Conservation (phyloP, 23 red algal species). For the Gracilaria domingensis region DNA sequence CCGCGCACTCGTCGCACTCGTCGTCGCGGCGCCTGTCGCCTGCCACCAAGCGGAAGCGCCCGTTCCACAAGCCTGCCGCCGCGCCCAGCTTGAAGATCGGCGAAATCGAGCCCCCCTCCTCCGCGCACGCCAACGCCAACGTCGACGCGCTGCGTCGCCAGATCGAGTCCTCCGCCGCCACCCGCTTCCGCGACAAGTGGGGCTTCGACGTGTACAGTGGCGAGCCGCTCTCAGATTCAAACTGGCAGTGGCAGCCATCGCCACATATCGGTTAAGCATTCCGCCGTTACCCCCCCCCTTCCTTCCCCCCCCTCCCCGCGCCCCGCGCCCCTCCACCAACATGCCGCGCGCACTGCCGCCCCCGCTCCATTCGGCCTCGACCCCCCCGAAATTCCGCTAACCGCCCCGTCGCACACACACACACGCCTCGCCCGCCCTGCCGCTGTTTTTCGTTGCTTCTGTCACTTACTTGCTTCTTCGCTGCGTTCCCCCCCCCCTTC, state of each 20-base stretch:
- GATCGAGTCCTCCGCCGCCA: conserved; percentile 10
- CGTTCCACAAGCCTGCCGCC: background rate
- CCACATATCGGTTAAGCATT: background rate
- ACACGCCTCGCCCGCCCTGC: background rate
- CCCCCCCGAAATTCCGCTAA: background rate
- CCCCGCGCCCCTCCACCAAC: too few relatives aligned
- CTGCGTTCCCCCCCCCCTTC: background rate
- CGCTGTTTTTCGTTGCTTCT: background rate
- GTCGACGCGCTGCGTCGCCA: conserved; percentile 28
- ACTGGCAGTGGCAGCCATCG: conserved; percentile 23
- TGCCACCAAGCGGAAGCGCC: background rate
- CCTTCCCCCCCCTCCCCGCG: too few relatives aligned
- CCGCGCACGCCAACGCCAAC: conserved; percentile 1
- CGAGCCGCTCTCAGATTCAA: conserved; percentile 1
- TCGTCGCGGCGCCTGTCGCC: background rate
- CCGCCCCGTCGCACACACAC: background rate
- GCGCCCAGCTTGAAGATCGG: background rate
- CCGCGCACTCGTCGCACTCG: background rate
- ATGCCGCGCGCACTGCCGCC: too few relatives aligned
- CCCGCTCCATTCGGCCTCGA: background rate
- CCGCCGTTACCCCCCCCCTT: too few relatives aligned
- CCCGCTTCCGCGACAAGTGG: conserved; percentile 32
- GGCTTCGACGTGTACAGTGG: conserved; percentile 13
- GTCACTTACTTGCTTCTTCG: background rate
- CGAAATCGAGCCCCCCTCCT: background rate